Base-by-base conservation (phyloP, 306 rosid genomes). In the Prunus salicina region DNA sequence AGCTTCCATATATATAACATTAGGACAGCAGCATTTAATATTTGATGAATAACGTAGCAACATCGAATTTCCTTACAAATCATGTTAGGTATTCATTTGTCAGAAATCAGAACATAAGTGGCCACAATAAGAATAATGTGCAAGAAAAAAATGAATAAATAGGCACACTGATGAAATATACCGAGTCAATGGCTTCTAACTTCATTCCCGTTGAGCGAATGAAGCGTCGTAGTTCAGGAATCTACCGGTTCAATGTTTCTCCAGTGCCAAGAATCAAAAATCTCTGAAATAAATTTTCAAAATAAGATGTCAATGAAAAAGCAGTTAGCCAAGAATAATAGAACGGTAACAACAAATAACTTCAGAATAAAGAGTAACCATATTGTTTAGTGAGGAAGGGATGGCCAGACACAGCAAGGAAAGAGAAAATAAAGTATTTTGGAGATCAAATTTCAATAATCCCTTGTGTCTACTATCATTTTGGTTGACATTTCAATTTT, bases 171-270 rank as follows among this genome's bases (percentile, higher is more conserved):
- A 45, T 24, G 18, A 53, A 58, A 75, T 2, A 55, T 91, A 94
- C 98, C 82, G 96, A 82, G 79, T 94, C 96, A 57, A 90, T 32
- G 19, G 88, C 93, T 89, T 94, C 98, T 60, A 94, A 82, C 87
- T 92, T 92, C 80, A 94, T 92, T 89, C 98, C 97, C 63, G 87
- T 80, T 58, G 96, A 90, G 34, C 85, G 88, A 69, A 92, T 69
- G 82, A 86, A 87, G 77, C 38, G 84, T 24, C 85, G 78, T 64
- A 90, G 77, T 81, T 90, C 93, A 64, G 97, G 96, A 87, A 87
- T 85, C 84, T 38, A 94, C 89, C 5, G 67, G 89, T 49, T 89
- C 93, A 81, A 87, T 87, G 86, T 82, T 2, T 82, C 89, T 87
- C 83, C 98, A 85, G 95, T 87, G 76, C 95, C 98, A 84, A 94